phyloP scores from a whole-genome alignment of 177 flowering plant genomes.

The Tripterygium wilfordii region DNA sequence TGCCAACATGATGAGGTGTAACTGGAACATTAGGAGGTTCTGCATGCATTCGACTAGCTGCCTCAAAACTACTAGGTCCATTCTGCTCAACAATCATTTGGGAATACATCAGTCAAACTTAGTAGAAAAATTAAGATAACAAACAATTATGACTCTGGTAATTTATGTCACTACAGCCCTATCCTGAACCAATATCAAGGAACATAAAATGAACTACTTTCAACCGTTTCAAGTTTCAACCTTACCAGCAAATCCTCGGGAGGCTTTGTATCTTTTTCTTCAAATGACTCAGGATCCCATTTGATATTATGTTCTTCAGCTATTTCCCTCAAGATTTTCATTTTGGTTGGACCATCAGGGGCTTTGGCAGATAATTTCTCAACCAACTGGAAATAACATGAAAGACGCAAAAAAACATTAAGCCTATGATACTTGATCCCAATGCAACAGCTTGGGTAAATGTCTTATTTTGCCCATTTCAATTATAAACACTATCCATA shows the following conservation, averaged over 20 bases:
- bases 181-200: too few relatives aligned
- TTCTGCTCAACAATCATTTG: constrained; percentile 54
- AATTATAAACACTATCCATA: constrained; percentile 3
- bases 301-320: constrained; percentile 78
- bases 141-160: too few relatives aligned
- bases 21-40: constrained; percentile 29
- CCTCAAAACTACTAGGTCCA: constrained; percentile 49
- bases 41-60: constrained; percentile 22
- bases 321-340: constrained; percentile 63
- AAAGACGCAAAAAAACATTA: constrained; percentile 6
- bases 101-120: too few relatives aligned
- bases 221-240: background rate
- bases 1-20: constrained; percentile 13
- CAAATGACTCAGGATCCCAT: constrained; percentile 68
- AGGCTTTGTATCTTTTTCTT: constrained; percentile 40
- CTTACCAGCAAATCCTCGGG: constrained; percentile 61
- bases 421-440: too few relatives aligned
- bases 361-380: constrained; percentile 85
- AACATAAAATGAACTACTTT: background rate
- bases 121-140: too few relatives aligned
- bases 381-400: constrained; percentile 54
- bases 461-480: too few relatives aligned
- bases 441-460: too few relatives aligned
- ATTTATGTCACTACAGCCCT: too few relatives aligned
- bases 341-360: constrained; percentile 80